Evolutionary conservation across 352 stramenopile species (phyloP).

Genomic region (Chloridella minuta): DNA sequence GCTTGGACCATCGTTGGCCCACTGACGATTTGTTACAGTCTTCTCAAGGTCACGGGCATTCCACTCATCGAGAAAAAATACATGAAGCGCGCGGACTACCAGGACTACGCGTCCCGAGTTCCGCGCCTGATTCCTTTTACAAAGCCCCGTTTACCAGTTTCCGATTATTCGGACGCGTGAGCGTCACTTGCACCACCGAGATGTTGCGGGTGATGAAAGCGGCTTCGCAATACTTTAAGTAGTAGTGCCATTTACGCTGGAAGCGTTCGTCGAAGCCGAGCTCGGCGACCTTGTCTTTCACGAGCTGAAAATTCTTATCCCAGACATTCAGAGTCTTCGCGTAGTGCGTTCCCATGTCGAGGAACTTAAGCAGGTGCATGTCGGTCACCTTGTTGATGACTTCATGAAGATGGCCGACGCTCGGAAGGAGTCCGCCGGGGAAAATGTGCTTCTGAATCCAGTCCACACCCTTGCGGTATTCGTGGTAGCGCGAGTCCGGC

Average conservation of each 20-base stretch:
- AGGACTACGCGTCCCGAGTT: too few relatives aligned
- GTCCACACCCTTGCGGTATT: conserved; percentile 35
- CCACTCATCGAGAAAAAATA: too few relatives aligned
- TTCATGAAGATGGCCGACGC: conserved; percentile 26
- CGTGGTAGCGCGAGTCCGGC: conserved; percentile 35
- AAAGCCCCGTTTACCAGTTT: too few relatives aligned
- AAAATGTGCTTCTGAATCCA: conserved; percentile 59
- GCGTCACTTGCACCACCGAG: too few relatives aligned
- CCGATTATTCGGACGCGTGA: too few relatives aligned
- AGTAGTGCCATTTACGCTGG: conserved; percentile 47
- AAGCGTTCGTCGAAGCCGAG: conserved; percentile 39
- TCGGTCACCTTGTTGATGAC: conserved; percentile 14
- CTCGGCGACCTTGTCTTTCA: conserved; percentile 33
- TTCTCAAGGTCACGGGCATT: too few relatives aligned
- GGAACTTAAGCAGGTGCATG: conserved; percentile 28
- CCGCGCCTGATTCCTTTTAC: too few relatives aligned
- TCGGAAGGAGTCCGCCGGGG: conserved; percentile 44
- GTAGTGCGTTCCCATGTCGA: conserved; percentile 47
- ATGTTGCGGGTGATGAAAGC: conserved; percentile 26
- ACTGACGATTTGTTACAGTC: too few relatives aligned
- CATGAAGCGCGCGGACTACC: too few relatives aligned
- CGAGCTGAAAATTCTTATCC: conserved; percentile 36
- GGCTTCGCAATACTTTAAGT: conserved; percentile 45
- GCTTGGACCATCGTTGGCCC: too few relatives aligned
- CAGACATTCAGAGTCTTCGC: conserved; percentile 52